Conservation (phyloP, 306 rosid genomes). For the Begonia masoniana region DNA sequence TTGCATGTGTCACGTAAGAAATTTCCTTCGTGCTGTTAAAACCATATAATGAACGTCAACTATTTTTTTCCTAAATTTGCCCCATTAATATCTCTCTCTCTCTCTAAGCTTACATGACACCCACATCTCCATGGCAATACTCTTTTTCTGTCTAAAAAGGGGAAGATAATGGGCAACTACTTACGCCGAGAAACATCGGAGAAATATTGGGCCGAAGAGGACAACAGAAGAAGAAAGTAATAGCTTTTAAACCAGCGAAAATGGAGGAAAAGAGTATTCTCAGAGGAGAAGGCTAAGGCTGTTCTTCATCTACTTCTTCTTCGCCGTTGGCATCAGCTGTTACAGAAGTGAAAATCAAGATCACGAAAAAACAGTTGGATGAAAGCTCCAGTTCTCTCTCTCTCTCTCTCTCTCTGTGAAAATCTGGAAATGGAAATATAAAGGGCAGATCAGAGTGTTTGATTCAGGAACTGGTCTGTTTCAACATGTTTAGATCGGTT, state of each 20-base stretch:
- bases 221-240: conserved; percentile 6
- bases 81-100: not conserved
- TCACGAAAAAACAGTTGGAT: conserved; percentile 57
- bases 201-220: conserved; percentile 25
- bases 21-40: too few species aligned
- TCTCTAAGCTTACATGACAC: not conserved
- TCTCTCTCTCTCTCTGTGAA: too few species aligned
- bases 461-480: too few species aligned
- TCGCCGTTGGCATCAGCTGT: not conserved
- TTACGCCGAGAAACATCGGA: conserved; percentile 29
- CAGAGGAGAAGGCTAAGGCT: not conserved
- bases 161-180: conserved; percentile 59
- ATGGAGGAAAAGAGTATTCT: conserved; percentile 7
- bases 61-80: too few species aligned
- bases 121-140: not conserved
- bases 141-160: not conserved
- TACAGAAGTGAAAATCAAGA: conserved; percentile 62
- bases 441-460: too few species aligned
- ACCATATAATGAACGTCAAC: too few species aligned
- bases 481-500: too few species aligned
- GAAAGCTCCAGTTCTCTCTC: conserved; percentile 1
- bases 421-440: too few species aligned
- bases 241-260: not conserved
- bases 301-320: not conserved
- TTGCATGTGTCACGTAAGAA: too few species aligned